These are phyloP conservation scores for Rhododendron simsii DNA, from an alignment of 148 eudicot species.

Conservation along the genomic window DNA sequence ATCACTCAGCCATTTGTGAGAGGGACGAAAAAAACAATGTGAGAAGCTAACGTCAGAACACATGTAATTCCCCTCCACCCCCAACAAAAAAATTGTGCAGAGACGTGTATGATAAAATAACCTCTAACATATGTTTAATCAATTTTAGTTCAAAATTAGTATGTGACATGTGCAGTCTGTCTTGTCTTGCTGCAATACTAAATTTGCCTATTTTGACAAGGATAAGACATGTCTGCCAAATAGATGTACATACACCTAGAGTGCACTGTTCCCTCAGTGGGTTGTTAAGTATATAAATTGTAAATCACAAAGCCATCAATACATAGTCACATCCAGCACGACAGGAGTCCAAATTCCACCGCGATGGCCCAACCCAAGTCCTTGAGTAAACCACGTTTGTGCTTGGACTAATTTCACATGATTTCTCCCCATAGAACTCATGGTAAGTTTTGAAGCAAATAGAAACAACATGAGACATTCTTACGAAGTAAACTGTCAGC, in stretches of 20 bases:
- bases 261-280: background rate
- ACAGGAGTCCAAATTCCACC: background rate
- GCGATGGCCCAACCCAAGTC: background rate
- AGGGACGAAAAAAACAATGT: background rate
- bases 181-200: background rate
- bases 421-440: background rate
- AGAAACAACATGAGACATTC: background rate
- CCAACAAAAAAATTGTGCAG: background rate
- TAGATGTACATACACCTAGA: background rate
- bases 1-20: background rate
- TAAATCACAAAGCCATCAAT: background rate
- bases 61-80: background rate
- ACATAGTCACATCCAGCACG: background rate
- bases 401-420: background rate
- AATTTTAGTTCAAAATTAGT: background rate
- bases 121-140: background rate
- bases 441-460: background rate
- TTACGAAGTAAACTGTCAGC: background rate
- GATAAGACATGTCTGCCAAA: background rate
- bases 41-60: background rate
- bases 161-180: background rate
- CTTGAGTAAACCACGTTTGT: background rate
- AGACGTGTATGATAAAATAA: background rate
- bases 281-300: background rate
- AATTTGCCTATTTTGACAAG: background rate